Evolutionary conservation across 495 filamentous ascomycete genomes (phyloP).

Genomic region (Geopyxis carbonaria): DNA sequence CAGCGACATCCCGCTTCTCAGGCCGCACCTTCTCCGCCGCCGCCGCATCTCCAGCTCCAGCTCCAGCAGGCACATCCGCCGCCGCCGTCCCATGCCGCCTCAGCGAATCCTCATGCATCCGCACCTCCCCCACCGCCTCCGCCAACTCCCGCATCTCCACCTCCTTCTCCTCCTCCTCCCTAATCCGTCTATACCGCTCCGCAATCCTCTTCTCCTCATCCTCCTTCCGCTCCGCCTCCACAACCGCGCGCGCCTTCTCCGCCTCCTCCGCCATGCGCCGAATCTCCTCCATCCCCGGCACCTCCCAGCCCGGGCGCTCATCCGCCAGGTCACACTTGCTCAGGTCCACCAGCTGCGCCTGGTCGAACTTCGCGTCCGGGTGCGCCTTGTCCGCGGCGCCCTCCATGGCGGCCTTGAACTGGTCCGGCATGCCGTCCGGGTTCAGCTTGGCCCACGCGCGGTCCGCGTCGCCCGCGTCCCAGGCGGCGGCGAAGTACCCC

Average conservation of each 20-base stretch:
- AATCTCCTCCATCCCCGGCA: conserved; percentile 6
- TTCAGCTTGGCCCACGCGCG: not conserved
- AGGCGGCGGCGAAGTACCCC: conserved; percentile 1
- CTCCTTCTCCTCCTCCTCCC: not conserved
- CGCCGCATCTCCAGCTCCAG: not conserved
- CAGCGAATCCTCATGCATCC: not conserved
- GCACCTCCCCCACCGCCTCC: not conserved
- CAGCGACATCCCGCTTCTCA: not conserved
- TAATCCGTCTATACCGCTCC: not conserved
- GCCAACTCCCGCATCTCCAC: not conserved
- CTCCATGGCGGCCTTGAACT: conserved; percentile 9
- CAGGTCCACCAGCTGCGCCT: conserved; percentile 8
- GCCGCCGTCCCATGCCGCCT: not conserved
- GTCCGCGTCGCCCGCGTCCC: not conserved
- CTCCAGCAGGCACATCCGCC: not conserved
- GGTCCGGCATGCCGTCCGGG: conserved; percentile 5
- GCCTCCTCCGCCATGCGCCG: conserved; percentile 8
- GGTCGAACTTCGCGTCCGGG: conserved; percentile 9
- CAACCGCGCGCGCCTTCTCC: conserved; percentile 1
- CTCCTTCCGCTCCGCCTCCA: not conserved
- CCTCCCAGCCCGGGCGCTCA: conserved; percentile 9
- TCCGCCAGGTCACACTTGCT: conserved; percentile 8
- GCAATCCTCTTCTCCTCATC: conserved; percentile 1
- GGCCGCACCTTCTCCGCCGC: not conserved
- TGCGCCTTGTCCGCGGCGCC: conserved; percentile 11